Conservation (phyloP, 257 asterid species). For the Thymus mandschuricus region DNA sequence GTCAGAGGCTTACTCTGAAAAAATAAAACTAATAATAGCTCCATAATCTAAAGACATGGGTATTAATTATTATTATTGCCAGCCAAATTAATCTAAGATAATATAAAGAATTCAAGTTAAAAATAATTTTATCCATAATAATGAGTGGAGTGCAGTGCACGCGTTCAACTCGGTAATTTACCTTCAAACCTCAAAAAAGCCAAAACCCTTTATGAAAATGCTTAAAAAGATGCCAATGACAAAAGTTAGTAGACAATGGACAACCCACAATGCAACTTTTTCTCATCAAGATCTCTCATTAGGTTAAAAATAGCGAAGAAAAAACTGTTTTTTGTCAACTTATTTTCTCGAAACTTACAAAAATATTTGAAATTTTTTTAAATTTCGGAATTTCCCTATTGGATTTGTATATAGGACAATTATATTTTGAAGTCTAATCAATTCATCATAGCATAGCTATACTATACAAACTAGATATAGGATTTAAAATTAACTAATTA, state of each 20-base stretch:
- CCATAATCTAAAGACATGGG: too few relatives aligned
- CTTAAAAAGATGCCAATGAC: conserved; percentile 33
- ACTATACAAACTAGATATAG: too few relatives aligned
- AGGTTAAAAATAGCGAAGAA: neutral
- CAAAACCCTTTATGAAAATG: conserved; percentile 26
- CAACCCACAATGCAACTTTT: conserved; percentile 34
- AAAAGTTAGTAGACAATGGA: conserved; percentile 24
- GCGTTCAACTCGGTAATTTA: neutral
- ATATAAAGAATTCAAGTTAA: neutral
- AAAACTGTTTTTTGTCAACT: conserved; percentile 25
- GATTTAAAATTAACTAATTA: too few relatives aligned
- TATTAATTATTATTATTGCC: neutral
- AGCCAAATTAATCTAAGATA: neutral
- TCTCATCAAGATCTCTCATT: conserved; percentile 5
- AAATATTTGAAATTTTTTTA: neutral
- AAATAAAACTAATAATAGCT: too few relatives aligned
- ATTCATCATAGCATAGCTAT: too few relatives aligned
- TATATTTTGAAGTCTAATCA: neutral
- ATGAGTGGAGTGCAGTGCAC: neutral
- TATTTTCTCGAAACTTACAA: conserved; percentile 20
- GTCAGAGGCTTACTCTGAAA: too few relatives aligned
- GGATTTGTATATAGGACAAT: neutral
- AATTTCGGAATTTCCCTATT: neutral
- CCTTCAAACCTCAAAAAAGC: conserved; percentile 14
- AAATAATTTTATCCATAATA: conserved; percentile 16